Percentiles rank a stretch among this genome's conserved stretches.
These are phyloP conservation scores for Neospora caninum DNA, from an alignment of 169 alveolate genomes.

Conservation along the genomic window DNA sequence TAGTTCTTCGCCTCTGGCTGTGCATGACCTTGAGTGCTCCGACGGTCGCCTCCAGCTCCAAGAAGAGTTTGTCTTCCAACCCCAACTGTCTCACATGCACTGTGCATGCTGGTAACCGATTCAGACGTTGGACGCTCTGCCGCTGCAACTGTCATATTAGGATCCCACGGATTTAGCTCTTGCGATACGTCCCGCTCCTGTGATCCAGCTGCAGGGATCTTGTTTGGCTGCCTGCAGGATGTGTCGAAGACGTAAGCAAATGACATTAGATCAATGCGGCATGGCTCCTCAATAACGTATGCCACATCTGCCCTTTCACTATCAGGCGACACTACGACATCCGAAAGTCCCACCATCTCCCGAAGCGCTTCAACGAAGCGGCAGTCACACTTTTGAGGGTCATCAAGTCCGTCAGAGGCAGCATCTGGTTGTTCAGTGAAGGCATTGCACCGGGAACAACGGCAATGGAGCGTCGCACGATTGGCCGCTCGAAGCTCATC, in stretches of 20 bases:
- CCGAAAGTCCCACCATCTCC: background rate
- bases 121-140: no score
- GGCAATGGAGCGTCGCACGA: background rate
- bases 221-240: background rate
- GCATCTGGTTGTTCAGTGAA: background rate
- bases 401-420: background rate
- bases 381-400: background rate
- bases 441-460: background rate
- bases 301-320: background rate
- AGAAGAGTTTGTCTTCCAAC: no score
- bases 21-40: no score
- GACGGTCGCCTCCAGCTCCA: no score
- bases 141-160: no score
- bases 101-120: no score
- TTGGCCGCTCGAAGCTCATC: slow-evolving; percentile 23
- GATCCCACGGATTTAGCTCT: background rate
- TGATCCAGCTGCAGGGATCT: background rate
- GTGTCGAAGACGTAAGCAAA: slow-evolving; percentile 15
- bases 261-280: background rate
- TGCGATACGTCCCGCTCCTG: background rate
- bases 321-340: background rate
- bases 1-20: no score
- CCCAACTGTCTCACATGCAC: no score
- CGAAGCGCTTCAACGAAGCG: background rate
- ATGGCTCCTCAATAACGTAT: slow-evolving; percentile 32